A percentile compares a stretch with the other conserved stretches of the same genome.
phyloP scores from a whole-genome alignment of 495 filamentous ascomycete genomes.

The Staphylotrichum tortipilum region DNA sequence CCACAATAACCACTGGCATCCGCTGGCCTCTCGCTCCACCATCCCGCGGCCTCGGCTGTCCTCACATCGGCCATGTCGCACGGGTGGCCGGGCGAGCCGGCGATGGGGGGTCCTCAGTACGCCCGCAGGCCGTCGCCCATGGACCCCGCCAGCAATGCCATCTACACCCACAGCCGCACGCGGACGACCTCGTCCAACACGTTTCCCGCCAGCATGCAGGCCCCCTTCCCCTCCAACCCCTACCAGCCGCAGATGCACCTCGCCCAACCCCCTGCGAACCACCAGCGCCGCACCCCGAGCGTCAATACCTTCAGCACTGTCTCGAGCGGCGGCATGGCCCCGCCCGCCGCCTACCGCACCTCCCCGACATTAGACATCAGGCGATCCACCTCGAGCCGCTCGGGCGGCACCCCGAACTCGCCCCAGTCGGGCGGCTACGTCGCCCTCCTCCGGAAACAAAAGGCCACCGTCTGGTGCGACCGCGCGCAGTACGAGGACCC shows the following conservation, averaged over 20 bases:
- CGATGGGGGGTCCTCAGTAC: conserved; percentile 22
- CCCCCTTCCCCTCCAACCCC: neutral
- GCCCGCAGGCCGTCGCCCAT: conserved; percentile 25
- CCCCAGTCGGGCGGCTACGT: conserved; percentile 70
- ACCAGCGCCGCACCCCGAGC: conserved; percentile 59
- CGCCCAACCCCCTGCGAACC: conserved; percentile 29
- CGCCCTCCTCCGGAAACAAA: conserved; percentile 87
- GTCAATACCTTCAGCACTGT: conserved; percentile 65
- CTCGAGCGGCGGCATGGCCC: conserved; percentile 42
- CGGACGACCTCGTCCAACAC: conserved; percentile 54
- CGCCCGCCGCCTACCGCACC: conserved; percentile 40
- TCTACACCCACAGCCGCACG: conserved; percentile 44
- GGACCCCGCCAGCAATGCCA: conserved; percentile 24
- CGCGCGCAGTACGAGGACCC: conserved; percentile 90
- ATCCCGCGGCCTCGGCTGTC: neutral
- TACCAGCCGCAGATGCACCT: conserved; percentile 29
- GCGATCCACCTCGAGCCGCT: conserved; percentile 63
- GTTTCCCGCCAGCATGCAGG: conserved; percentile 29
- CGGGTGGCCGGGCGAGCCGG: conserved; percentile 12
- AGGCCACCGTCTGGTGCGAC: conserved; percentile 98
- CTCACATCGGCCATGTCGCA: conserved; percentile 8
- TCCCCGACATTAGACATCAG: conserved; percentile 55
- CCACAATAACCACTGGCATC: neutral
- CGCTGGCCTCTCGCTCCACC: neutral
- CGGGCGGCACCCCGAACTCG: conserved; percentile 47